Percentiles rank a stretch among this genome's conserved stretches.
These are phyloP conservation scores for Microbotryomycetes sp. DNA, from an alignment of 1,284 basidiomycete species.

Conservation along the genomic window DNA sequence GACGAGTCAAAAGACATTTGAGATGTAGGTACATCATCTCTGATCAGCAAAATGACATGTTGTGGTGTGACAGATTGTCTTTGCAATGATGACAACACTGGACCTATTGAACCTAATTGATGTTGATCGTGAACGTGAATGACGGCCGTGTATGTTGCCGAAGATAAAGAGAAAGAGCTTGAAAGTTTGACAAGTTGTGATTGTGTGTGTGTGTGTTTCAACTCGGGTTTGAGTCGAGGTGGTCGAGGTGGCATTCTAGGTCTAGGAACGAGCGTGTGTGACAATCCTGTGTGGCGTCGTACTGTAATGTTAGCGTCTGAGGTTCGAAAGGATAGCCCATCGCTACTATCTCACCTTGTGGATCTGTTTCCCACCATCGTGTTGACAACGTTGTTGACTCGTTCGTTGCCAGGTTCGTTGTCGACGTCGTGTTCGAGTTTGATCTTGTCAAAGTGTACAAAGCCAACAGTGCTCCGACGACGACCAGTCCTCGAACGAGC, in stretches of 20 bases:
- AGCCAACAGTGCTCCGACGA: neutral
- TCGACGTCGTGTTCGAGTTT: neutral
- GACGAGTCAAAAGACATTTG: neutral
- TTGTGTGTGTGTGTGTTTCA: constrained; percentile 10
- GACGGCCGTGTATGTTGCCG: constrained; percentile 18
- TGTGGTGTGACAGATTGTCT: constrained; percentile 11
- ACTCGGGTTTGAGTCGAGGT: constrained; percentile 15
- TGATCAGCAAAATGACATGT: constrained; percentile 15
- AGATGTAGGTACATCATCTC: constrained; percentile 6
- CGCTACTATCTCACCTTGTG: neutral
- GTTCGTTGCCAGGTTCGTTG: neutral
- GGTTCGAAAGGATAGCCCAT: neutral
- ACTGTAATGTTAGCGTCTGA: neutral
- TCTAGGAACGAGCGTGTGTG: constrained; percentile 10
- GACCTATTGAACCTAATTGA: constrained; percentile 9
- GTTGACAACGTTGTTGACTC: constrained; percentile 4
- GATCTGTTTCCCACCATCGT: constrained; percentile 25
- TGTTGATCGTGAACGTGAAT: constrained; percentile 20
- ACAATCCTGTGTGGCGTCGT: constrained; percentile 5
- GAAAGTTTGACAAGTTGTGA: constrained; percentile 21
- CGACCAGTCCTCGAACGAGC: neutral
- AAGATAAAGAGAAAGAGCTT: constrained; percentile 4
- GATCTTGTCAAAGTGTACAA: neutral
- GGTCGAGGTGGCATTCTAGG: constrained; percentile 16
- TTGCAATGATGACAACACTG: constrained; percentile 12